Base-by-base conservation (phyloP, 495 filamentous ascomycete species). In the Penicillium alfredii region DNA sequence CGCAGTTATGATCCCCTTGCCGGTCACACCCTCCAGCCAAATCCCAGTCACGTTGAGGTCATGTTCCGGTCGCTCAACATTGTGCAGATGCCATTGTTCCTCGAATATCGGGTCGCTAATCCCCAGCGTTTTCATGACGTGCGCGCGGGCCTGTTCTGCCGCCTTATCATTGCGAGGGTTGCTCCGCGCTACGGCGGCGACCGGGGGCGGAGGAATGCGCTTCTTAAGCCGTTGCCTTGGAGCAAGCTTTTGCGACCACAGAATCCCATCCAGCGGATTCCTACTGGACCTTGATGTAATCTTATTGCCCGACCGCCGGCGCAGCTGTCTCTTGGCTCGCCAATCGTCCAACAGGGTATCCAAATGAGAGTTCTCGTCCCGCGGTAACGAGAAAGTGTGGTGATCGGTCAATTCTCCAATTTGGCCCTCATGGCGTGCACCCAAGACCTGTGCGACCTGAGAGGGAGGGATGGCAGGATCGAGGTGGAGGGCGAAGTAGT, bases 51-150 rank as follows among this genome's bases (percentile, higher is more conserved):
- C 88, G 53, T 98, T 98, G 28, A 98, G 72, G 59, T 97, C 90
- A 61, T 97, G 85, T 8, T 89, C 90, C 9, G 77, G 51, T 52
- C 94, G 79, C 6, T 82, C 51, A 1, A 81, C 71, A 56, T 98
- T 98, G 64, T 80, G 82, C 8, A 98, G 68, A 75, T 98, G 92
- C 92, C 92, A 98, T 58, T 98, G 92, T 27, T 92, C 83, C 10
- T 72, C 61, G 61, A 96, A 98, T 18, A 94, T 92, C 12, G 92
- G 92, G 52, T 98, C 92, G 12, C 63, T 63, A 47, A 98, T 97
- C 2, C 65, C 70, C 13, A 98, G 69, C 0, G 69, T 62, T 11
- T 68, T 51, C 15, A 78, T 76, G 18, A 94, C 68, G 4, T 81
- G 64, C 16, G 68, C 63, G 49, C 83, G 82, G 34, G 64, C 58